Evolutionary conservation across 2,329 filamentous ascomycete genomes (phyloP), one percentile per base, ranked within the genome.

Genomic region (Coccinonectria pachysandricola): DNA sequence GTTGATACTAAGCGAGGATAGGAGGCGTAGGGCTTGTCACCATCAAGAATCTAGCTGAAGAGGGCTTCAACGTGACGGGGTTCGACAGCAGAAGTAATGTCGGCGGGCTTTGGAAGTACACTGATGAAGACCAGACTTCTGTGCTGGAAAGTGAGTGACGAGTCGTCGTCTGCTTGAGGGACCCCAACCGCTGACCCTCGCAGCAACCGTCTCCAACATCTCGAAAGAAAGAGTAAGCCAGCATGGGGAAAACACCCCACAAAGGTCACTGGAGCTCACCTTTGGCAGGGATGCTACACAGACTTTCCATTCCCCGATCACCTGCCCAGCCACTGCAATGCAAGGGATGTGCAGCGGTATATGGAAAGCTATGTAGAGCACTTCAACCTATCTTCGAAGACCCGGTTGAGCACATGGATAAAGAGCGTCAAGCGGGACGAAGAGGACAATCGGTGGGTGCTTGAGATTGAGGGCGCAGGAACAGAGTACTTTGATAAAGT

Each of bases 31-130:
- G 57, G 12, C 44, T 60, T 1, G 50, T 53, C 6, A 45, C 57
- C 3, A 32, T 59, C 28, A 64, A 64, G 36, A 57, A 57, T 14
- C 29, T 64, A 13, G 32, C 47, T 1, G 59, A 64, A 23, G 57
- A 60, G 37, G 59, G 59, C 3, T 64, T 62, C 25, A 36, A 60
- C 4, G 59, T 52, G 3, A 52, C 52, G 3, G 60, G 53, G 1
- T 63, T 63, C 21, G 61, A 64, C n/a, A 45, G 49, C 10, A 56
- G 51, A 20, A 30, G 43, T 19, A 54, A 51, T 23, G 41, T 62
- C 7, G 60, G 60, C 9, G 60, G 61, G 0, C 35, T 65, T 0
- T 65, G 60, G 60, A 49, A 56, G 21, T 62, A 52, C 28, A 60
- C 49, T 8, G 46, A 51, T 2, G 42, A 56, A n/a, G 40, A 54